These are phyloP conservation scores for Fragaria vesca DNA, from an alignment of 306 rosid genomes.

Conservation along the genomic window DNA sequence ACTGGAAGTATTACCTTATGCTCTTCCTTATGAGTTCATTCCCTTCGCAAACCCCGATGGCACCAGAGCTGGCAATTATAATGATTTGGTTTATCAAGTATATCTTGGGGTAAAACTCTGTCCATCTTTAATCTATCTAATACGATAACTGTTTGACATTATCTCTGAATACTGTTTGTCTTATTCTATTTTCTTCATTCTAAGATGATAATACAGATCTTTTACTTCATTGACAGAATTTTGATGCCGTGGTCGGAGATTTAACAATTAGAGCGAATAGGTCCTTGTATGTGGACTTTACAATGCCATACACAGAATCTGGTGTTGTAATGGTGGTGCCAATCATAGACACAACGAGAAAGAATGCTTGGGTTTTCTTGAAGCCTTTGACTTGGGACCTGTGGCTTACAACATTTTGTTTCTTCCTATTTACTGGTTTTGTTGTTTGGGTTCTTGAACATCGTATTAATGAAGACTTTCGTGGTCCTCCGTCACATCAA, in stretches of 20 bases:
- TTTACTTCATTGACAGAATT: constrained; percentile 5
- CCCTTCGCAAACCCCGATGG: constrained; percentile 24
- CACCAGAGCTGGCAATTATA: constrained; percentile 14
- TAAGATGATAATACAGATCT: not conserved
- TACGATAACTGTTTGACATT: not conserved
- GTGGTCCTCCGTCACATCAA: constrained; percentile 29
- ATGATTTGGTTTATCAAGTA: constrained; percentile 32
- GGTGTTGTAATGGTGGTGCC: constrained; percentile 40
- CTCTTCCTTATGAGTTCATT: constrained; percentile 27
- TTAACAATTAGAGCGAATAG: constrained; percentile 30
- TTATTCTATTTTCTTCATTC: too few species aligned
- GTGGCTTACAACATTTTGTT: constrained; percentile 28
- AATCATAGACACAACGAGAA: not conserved
- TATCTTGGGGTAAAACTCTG: constrained; percentile 24
- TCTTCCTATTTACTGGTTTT: constrained; percentile 35
- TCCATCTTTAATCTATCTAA: not conserved
- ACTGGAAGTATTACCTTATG: constrained; percentile 23
- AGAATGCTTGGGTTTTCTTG: constrained; percentile 42
- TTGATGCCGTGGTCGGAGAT: constrained; percentile 46
- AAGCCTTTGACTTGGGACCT: constrained; percentile 40
- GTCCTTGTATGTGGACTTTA: constrained; percentile 36
- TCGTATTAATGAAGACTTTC: constrained; percentile 34
- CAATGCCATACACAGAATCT: constrained; percentile 40
- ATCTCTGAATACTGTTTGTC: too few species aligned
- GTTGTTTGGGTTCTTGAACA: constrained; percentile 50